phyloP scores from a whole-genome alignment of 805 yeast genomes.

The Kuraishia molischiana region DNA sequence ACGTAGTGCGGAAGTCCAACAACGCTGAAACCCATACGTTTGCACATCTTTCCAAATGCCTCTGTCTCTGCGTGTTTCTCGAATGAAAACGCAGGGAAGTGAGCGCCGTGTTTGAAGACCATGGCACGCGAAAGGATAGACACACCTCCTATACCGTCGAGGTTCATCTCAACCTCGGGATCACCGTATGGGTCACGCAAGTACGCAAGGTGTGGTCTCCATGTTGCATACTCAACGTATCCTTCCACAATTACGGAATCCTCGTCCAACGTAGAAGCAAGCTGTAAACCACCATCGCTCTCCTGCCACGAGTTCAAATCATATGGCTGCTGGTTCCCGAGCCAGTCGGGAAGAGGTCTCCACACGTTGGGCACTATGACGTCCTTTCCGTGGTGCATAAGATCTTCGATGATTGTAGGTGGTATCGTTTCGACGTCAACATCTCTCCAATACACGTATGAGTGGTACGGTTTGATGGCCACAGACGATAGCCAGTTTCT shows the following conservation, averaged over 20 bases:
- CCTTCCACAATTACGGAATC: conserved; percentile 98
- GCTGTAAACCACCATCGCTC: conserved; percentile 68
- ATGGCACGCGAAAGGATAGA: conserved; percentile 81
- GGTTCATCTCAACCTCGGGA: conserved; percentile 83
- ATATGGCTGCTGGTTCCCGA: conserved; percentile 77
- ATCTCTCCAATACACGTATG: conserved; percentile 97
- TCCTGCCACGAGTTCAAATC: conserved; percentile 84
- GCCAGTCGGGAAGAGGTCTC: conserved; percentile 84
- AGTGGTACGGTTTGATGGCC: conserved; percentile 83
- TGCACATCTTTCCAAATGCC: conserved; percentile 87
- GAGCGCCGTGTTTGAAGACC: conserved; percentile 82
- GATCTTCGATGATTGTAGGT: conserved; percentile 74
- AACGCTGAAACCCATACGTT: conserved; percentile 79
- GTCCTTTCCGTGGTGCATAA: conserved; percentile 86
- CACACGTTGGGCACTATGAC: conserved; percentile 93
- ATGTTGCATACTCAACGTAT: conserved; percentile 92
- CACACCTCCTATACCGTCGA: conserved; percentile 98
- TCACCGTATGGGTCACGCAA: conserved; percentile 92
- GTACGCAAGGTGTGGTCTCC: conserved; percentile 96
- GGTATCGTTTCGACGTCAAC: conserved; percentile 95
- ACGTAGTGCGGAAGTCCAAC: conserved; percentile 91
- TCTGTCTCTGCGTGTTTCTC: conserved; percentile 97
- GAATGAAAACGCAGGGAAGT: conserved; percentile 94
- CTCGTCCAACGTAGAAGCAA: conserved; percentile 73
- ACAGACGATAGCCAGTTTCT: conserved; percentile 88